A percentile compares a stretch with the other conserved stretches of the same genome.
Evolutionary conservation across 345 rosid genomes (phyloP).

Genomic region (Crucihimalaya himalaica): DNA sequence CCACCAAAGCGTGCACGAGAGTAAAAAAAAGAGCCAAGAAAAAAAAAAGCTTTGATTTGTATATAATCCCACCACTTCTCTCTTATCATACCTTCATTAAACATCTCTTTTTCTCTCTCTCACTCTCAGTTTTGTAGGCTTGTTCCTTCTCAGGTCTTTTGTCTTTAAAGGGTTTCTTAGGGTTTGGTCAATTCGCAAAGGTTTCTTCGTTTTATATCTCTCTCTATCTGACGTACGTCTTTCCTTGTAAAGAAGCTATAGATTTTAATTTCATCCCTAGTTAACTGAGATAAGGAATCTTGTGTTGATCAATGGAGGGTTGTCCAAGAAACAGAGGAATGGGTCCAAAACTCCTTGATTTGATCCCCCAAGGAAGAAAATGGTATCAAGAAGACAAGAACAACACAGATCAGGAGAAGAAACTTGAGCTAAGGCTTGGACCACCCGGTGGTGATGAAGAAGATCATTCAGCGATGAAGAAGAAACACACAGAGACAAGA

Average conservation of each 20-base stretch:
- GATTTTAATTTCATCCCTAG: neutral
- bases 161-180: slow-evolving; percentile 3
- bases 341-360: slow-evolving; percentile 64
- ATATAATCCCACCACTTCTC: slow-evolving; percentile 39
- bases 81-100: slow-evolving; percentile 29
- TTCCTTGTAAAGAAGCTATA: slow-evolving; percentile 1
- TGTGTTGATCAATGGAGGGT: slow-evolving; percentile 48
- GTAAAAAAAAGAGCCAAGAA: slow-evolving; percentile 12
- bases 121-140: slow-evolving; percentile 30
- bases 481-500: slow-evolving; percentile 16
- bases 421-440: slow-evolving; percentile 95
- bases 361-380: slow-evolving; percentile 59
- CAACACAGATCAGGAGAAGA: slow-evolving; percentile 60
- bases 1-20: slow-evolving; percentile 44
- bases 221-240: slow-evolving; percentile 15
- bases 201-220: neutral
- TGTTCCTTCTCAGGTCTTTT: slow-evolving; percentile 25
- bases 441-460: slow-evolving; percentile 73
- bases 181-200: slow-evolving; percentile 24
- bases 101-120: slow-evolving; percentile 32
- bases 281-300: neutral
- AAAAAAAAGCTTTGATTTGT: slow-evolving; percentile 27
- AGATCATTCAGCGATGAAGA: slow-evolving; percentile 48
- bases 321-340: slow-evolving; percentile 49
- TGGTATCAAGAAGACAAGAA: slow-evolving; percentile 41